phyloP scores from a whole-genome alignment of 345 rosid genomes.

The Aurinia saxatilis region DNA sequence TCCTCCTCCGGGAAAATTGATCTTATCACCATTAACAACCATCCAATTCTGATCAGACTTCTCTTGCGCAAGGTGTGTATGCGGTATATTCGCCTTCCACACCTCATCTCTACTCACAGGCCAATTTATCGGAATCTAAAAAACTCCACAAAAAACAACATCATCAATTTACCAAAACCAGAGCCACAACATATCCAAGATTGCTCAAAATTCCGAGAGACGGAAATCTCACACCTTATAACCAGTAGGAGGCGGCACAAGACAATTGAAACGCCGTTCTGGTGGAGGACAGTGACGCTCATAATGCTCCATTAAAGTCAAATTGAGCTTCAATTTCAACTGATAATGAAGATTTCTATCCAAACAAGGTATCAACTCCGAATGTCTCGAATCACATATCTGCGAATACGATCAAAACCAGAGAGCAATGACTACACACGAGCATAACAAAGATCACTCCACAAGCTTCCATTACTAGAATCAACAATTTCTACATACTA shows the following conservation, averaged over 20 bases:
- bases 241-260: conserved; percentile 79
- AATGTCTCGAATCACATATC: conserved; percentile 72
- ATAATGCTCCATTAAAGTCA: conserved; percentile 90
- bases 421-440: neutral
- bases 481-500: neutral
- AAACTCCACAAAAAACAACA: conserved; percentile 37
- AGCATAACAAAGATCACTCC: neutral
- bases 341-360: conserved; percentile 82
- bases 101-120: conserved; percentile 96
- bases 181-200: conserved; percentile 1
- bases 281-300: conserved; percentile 90
- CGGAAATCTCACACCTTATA: conserved; percentile 80
- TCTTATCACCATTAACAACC: conserved; percentile 91
- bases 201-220: conserved; percentile 16
- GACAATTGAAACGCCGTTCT: conserved; percentile 80
- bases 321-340: conserved; percentile 63
- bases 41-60: conserved; percentile 99
- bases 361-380: conserved; percentile 91
- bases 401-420: conserved; percentile 13
- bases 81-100: conserved; percentile 96
- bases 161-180: conserved; percentile 34
- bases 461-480: neutral
- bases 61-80: conserved; percentile 90
- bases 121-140: conserved; percentile 92
- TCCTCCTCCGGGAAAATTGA: conserved; percentile 97